These are phyloP conservation scores for Kodamaea anthophila DNA, from an alignment of 1,139 yeast genomes.

Conservation along the genomic window DNA sequence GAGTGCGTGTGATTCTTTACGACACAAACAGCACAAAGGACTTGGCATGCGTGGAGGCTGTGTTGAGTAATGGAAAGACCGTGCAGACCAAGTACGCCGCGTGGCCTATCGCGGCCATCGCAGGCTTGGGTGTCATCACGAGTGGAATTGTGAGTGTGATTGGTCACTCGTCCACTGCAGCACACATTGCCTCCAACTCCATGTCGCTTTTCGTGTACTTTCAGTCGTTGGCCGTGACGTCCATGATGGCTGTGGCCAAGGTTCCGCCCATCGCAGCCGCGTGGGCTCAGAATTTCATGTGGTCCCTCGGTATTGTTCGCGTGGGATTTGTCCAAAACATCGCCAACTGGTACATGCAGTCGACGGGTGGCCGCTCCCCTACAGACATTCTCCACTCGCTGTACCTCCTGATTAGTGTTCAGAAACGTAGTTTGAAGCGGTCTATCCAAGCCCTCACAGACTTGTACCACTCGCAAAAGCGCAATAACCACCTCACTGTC, in stretches of 20 bases:
- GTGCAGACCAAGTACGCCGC: slow-evolving; percentile 92
- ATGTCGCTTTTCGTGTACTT: slow-evolving; percentile 89
- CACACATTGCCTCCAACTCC: slow-evolving; percentile 94
- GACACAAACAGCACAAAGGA: slow-evolving; percentile 40
- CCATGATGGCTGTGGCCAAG: slow-evolving; percentile 92
- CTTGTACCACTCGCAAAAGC: slow-evolving; percentile 14
- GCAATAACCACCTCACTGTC: slow-evolving; percentile 15
- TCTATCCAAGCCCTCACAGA: slow-evolving; percentile 16
- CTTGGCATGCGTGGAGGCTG: slow-evolving; percentile 91
- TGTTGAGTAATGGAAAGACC: slow-evolving; percentile 80
- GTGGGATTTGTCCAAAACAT: slow-evolving; percentile 78
- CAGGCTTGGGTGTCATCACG: slow-evolving; percentile 80
- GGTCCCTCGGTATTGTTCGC: slow-evolving; percentile 90
- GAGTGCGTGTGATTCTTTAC: slow-evolving; percentile 69
- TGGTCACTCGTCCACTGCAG: slow-evolving; percentile 91
- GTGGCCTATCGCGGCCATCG: slow-evolving; percentile 93
- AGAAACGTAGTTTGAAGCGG: slow-evolving; percentile 40
- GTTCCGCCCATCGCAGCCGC: slow-evolving; percentile 98
- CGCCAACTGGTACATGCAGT: slow-evolving; percentile 89
- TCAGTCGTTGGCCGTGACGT: slow-evolving; percentile 86
- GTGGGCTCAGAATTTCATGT: slow-evolving; percentile 95
- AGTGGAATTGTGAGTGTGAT: slow-evolving; percentile 82
- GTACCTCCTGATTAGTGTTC: slow-evolving; percentile 72
- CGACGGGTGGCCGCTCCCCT: slow-evolving; percentile 85
- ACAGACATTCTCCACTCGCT: slow-evolving; percentile 59